Evolutionary conservation across 2,329 filamentous ascomycete genomes (phyloP).

Genomic region (Clathrospora elynae): DNA sequence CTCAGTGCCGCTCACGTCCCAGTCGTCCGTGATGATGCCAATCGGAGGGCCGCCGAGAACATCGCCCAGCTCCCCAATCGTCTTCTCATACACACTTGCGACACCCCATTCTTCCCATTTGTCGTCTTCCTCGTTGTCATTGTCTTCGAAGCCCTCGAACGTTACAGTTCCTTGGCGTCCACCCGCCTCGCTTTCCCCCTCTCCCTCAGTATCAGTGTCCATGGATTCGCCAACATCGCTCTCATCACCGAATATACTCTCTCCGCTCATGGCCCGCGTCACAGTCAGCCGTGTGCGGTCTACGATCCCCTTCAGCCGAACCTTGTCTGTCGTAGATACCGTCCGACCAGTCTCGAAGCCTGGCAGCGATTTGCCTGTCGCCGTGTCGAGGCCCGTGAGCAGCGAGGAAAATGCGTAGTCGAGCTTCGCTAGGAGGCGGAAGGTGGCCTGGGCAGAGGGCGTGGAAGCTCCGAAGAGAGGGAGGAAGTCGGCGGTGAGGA

Average conservation of each 20-base stretch:
- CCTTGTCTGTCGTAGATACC: conserved; percentile 85
- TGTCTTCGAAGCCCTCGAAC: conserved; percentile 50
- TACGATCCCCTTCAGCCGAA: conserved; percentile 80
- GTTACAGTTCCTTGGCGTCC: conserved; percentile 29
- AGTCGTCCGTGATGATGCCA: conserved; percentile 54
- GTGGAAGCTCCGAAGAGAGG: conserved; percentile 72
- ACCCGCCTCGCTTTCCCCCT: conserved; percentile 32
- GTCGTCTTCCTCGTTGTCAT: conserved; percentile 50
- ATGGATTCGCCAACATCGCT: conserved; percentile 26
- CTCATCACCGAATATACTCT: conserved; percentile 50
- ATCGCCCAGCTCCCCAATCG: conserved; percentile 74
- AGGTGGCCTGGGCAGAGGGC: conserved; percentile 67
- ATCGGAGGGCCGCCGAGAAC: conserved; percentile 60
- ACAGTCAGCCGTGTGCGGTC: conserved; percentile 75
- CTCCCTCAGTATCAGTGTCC: conserved; percentile 43
- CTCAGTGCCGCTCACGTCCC: conserved; percentile 14
- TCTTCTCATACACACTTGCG: conserved; percentile 78
- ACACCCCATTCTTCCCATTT: conserved; percentile 35
- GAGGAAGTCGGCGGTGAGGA: conserved; percentile 73
- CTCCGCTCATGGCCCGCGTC: conserved; percentile 68
- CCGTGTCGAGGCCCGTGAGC: conserved; percentile 68
- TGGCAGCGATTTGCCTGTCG: conserved; percentile 68
- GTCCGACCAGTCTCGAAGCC: conserved; percentile 68
- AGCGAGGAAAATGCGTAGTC: conserved; percentile 83
- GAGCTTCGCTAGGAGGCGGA: conserved; percentile 74